Conservation (phyloP, 2,329 filamentous ascomycete species). For the Cadophora sp. region DNA sequence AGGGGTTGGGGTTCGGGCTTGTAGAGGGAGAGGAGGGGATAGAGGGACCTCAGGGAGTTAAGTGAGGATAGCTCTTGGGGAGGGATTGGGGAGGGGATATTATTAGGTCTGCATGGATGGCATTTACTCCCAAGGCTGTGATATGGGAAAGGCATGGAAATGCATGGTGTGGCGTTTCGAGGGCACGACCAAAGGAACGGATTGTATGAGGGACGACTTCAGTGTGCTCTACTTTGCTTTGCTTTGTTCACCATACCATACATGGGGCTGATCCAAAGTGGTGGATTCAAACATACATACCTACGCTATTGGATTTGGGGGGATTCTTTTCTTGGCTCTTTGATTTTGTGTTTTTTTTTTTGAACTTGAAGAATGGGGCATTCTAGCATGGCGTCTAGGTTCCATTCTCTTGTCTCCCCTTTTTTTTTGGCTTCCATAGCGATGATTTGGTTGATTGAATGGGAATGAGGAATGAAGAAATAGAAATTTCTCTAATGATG, state of each 20-base stretch:
- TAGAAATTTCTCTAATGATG: neutral
- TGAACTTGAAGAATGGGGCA: conserved; percentile 22
- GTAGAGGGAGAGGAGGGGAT: neutral
- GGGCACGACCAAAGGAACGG: neutral
- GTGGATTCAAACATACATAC: neutral
- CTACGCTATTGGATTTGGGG: neutral
- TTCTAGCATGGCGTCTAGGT: conserved; percentile 29
- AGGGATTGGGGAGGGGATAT: neutral
- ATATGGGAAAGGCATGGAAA: neutral
- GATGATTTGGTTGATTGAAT: neutral
- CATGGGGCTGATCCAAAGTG: neutral
- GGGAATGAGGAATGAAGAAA: neutral
- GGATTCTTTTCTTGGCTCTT: neutral
- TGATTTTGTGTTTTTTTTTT: neutral
- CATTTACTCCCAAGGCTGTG: neutral
- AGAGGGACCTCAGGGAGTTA: neutral
- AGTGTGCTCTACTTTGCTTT: neutral
- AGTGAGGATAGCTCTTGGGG: neutral
- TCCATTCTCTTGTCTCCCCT: neutral
- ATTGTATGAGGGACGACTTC: neutral
- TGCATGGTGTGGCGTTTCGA: neutral
- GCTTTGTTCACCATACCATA: too few relatives aligned
- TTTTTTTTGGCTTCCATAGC: neutral
- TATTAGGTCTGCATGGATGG: neutral
- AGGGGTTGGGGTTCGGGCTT: neutral